Base-by-base conservation (phyloP, 495 filamentous ascomycete genomes). In the Barbatosphaeria neglecta region DNA sequence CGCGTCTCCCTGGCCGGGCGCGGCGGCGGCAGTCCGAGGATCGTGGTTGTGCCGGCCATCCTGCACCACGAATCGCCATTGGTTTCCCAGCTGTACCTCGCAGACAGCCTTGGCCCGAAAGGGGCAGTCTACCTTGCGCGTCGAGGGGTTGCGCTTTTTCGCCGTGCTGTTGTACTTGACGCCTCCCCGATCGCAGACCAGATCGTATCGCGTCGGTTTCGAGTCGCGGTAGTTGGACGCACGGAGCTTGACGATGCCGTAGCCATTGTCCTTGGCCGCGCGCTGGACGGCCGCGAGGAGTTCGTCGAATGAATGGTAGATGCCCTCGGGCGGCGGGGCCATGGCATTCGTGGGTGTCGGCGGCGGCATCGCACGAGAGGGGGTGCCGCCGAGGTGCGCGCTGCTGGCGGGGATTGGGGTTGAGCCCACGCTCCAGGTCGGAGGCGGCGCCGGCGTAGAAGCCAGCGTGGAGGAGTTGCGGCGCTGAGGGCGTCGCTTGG, bases 131-230 rank as follows among this genome's bases (percentile, higher is more conserved):
- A 74, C 60, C 57, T 74, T 74, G 49, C 70, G 67, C 15, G 70
- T 74, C 53, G 64, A 72, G 6, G 70, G 70, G 46, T 69, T 73
- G 17, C 70, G 65, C 60, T 73, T 74, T 56, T 73, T 73, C 10
- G 70, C 70, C 0, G 70, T 74, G 58, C 69, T 74, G 57, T 47
- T 67, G 58, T 74, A 74, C 53, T 73, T 73, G 54, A 74, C 70
- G 9, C 70, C 70, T 27, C 70, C 70, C 25, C 70, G 68, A 43
- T 74, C 70, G 55, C 70, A 74, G 2, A 74, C 70, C 0, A 74
- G 55, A 33, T 74, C 70, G 52, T 72, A 74, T 18, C 70, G 62
- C 18, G 70, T 74, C 0, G 70, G 67, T 47, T 72, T 74, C 22
- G 62, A 58, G 17, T 74, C 70, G 6, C 70, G 67, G 41, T 74